These are phyloP conservation scores for Peltaster fructicola DNA, from an alignment of 2,329 filamentous ascomycete genomes.

Conservation along the genomic window DNA sequence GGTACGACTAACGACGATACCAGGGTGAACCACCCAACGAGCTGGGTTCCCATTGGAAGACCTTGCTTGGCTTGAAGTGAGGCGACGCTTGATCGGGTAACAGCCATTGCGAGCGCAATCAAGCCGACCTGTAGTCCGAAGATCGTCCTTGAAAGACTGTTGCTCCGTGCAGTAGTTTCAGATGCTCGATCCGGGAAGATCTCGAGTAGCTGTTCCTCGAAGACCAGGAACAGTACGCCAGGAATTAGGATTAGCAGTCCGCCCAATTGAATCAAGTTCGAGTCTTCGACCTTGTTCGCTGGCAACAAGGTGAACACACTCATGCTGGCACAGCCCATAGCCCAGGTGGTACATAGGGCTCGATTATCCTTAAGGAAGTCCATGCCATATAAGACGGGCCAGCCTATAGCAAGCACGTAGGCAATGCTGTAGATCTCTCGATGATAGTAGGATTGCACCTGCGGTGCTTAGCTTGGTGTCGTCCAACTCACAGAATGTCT, in stretches of 20 bases:
- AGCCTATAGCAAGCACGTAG: slow-evolving; percentile 58
- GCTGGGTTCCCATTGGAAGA: slow-evolving; percentile 70
- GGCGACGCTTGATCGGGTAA: slow-evolving; percentile 71
- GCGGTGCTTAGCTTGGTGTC: slow-evolving; percentile 2
- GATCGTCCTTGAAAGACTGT: slow-evolving; percentile 38
- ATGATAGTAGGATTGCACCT: slow-evolving; percentile 85
- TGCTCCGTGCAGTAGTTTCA: slow-evolving; percentile 16
- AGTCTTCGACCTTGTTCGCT: slow-evolving; percentile 67
- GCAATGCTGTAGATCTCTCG: slow-evolving; percentile 71
- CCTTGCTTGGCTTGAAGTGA: slow-evolving; percentile 75
- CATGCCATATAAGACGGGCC: slow-evolving; percentile 58
- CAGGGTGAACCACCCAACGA: slow-evolving; percentile 67
- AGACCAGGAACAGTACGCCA: slow-evolving; percentile 61
- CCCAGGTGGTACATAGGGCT: slow-evolving; percentile 52
- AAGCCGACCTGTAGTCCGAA: slow-evolving; percentile 62
- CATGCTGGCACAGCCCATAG: slow-evolving; percentile 61
- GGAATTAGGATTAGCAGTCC: slow-evolving; percentile 61
- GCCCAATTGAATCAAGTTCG: slow-evolving; percentile 54
- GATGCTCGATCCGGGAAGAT: slow-evolving; percentile 19
- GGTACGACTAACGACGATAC: slow-evolving; percentile 60
- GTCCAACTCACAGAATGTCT: not conserved
- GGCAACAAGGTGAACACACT: slow-evolving; percentile 79
- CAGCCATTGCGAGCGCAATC: slow-evolving; percentile 60
- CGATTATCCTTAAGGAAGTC: slow-evolving; percentile 52
- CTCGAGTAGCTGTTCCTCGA: slow-evolving; percentile 48